Percentiles rank a stretch among this genome's conserved stretches.
These are phyloP conservation scores for Bacidia gigantensis DNA, from an alignment of 495 filamentous ascomycete species.

Conservation along the genomic window DNA sequence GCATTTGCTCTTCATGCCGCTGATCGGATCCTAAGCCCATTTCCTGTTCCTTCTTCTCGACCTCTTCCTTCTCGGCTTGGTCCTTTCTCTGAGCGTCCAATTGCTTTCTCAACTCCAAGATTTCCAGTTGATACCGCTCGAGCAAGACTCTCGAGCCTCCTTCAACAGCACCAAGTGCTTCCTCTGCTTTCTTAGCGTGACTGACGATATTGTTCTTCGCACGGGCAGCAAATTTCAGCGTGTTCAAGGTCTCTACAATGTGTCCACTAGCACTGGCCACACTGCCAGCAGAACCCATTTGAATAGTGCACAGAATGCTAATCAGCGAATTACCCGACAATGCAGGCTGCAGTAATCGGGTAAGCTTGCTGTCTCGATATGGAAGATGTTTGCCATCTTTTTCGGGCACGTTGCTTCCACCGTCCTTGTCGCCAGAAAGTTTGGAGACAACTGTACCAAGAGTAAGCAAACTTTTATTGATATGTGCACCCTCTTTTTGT, in stretches of 20 bases:
- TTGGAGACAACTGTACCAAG: conserved; percentile 89
- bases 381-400: conserved; percentile 83
- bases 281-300: conserved; percentile 55
- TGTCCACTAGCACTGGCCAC: conserved; percentile 49
- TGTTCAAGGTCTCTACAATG: conserved; percentile 82
- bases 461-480: conserved; percentile 94
- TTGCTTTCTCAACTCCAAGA: conserved; percentile 64
- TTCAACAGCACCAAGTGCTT: conserved; percentile 52
- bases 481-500: conserved; percentile 88
- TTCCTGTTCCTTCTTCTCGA: conserved; percentile 52
- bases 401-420: conserved; percentile 56
- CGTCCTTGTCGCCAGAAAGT: conserved; percentile 74
- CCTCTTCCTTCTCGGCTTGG: conserved; percentile 50
- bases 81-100: conserved; percentile 65
- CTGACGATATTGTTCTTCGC: conserved; percentile 97
- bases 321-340: conserved; percentile 88
- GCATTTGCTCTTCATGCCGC: conserved; percentile 90
- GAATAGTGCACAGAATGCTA: conserved; percentile 92
- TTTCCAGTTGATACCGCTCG: conserved; percentile 91
- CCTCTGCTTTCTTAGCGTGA: conserved; percentile 90
- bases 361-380: conserved; percentile 94
- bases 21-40: conserved; percentile 68
- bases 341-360: conserved; percentile 80
- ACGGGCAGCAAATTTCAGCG: conserved; percentile 88
- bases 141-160: conserved; percentile 69